A percentile compares a stretch with the other conserved stretches of the same genome.
phyloP scores from a whole-genome alignment of 305 asterid species.

The Fraxinus ornus region DNA sequence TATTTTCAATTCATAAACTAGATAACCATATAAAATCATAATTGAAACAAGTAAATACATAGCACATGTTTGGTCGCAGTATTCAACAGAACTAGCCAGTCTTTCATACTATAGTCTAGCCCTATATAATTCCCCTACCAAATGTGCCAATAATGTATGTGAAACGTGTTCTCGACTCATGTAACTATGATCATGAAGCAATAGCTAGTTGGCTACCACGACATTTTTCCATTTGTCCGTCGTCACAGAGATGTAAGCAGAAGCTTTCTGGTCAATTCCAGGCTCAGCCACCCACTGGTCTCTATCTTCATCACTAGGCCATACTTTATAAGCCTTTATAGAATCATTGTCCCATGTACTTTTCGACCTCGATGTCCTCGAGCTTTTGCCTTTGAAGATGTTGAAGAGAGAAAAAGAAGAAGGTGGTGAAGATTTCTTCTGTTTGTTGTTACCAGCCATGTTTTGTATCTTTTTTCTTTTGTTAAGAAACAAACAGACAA shows the following conservation, averaged over 20 bases:
- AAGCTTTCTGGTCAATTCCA: constrained; percentile 63
- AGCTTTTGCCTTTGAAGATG: constrained; percentile 36
- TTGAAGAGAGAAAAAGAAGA: constrained; percentile 35
- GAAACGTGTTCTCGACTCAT: background rate
- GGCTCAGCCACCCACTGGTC: constrained; percentile 86
- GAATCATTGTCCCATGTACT: constrained; percentile 33
- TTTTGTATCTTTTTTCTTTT: background rate
- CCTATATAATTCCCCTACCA: background rate
- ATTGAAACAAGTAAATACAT: constrained; percentile 13
- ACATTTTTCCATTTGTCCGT: constrained; percentile 53
- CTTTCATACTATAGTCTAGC: background rate
- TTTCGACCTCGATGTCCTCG: constrained; percentile 28
- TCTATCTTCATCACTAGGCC: constrained; percentile 75
- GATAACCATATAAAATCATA: background rate
- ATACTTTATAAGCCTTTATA: constrained; percentile 61
- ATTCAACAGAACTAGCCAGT: background rate
- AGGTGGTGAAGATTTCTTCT: constrained; percentile 31
- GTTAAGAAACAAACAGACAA: background rate
- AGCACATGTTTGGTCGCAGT: background rate
- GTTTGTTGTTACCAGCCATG: constrained; percentile 39
- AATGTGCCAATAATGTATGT: background rate
- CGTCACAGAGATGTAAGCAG: constrained; percentile 49
- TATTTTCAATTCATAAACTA: constrained; percentile 33
- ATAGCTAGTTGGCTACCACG: constrained; percentile 14
- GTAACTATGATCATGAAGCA: background rate